These are phyloP conservation scores for Xerocomellus amylosporus DNA, from an alignment of 768 basidiomycete species.

Conservation along the genomic window DNA sequence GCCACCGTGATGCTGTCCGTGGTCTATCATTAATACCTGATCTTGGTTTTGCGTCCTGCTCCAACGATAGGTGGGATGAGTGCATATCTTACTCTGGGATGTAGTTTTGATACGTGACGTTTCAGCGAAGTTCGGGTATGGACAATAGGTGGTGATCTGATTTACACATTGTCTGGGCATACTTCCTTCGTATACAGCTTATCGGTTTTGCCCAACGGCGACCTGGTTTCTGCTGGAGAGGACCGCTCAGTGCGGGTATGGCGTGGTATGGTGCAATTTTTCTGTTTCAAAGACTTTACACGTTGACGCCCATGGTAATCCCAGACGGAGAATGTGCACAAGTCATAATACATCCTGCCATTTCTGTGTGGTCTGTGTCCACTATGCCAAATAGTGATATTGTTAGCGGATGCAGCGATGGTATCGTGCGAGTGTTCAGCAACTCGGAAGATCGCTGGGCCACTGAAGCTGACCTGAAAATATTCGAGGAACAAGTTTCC, in stretches of 20 bases:
- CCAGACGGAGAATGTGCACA: conserved; percentile 86
- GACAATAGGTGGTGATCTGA: conserved; percentile 76
- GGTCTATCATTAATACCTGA: conserved; percentile 77
- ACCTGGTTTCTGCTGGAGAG: conserved; percentile 88
- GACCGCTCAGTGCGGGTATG: conserved; percentile 92
- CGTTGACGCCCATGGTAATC: conserved; percentile 3
- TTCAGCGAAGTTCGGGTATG: conserved; percentile 88
- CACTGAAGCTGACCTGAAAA: conserved; percentile 56
- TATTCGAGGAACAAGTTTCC: conserved; percentile 73
- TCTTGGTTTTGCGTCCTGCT: conserved; percentile 92
- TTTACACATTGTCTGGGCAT: conserved; percentile 85
- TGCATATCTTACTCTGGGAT: not conserved
- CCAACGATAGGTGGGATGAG: conserved; percentile 78
- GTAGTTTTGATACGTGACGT: not conserved
- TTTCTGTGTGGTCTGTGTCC: conserved; percentile 95
- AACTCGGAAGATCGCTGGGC: conserved; percentile 72
- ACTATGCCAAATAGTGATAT: conserved; percentile 89
- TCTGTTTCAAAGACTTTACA: not conserved
- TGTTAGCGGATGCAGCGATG: conserved; percentile 88
- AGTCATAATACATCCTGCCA: conserved; percentile 88
- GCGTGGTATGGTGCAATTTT: conserved; percentile 56
- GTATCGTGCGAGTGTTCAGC: conserved; percentile 83
- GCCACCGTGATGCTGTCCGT: conserved; percentile 91
- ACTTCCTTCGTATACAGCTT: conserved; percentile 96
- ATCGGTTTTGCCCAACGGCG: conserved; percentile 75